Evolutionary conservation across 345 rosid genomes (phyloP).

Genomic region (Eucalyptus pauciflora): DNA sequence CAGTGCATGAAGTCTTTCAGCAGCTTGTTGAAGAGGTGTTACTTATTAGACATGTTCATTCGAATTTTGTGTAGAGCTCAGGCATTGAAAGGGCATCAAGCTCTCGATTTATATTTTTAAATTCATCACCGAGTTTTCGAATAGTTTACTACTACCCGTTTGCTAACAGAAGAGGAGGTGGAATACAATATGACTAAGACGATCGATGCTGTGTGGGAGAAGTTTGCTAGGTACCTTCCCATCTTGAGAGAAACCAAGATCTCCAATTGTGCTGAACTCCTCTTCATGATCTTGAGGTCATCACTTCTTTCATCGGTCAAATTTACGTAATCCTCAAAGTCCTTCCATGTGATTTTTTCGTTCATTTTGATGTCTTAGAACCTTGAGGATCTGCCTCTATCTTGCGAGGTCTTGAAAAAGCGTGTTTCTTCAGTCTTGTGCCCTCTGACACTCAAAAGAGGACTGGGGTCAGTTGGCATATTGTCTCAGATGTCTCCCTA

Average conservation of each 20-base stretch:
- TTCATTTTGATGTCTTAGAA: not conserved
- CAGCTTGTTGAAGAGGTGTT: not conserved
- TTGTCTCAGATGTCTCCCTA: not conserved
- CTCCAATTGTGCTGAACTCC: not conserved
- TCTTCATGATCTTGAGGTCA: not conserved
- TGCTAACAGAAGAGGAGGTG: not conserved
- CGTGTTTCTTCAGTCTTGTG: not conserved
- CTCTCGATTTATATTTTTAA: fast-evolving
- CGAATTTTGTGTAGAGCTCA: not conserved
- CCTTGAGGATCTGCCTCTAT: too few species aligned
- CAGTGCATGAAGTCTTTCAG: not conserved
- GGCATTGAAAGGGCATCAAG: not conserved
- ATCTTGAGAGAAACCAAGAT: too few species aligned
- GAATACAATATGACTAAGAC: not conserved
- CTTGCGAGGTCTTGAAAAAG: not conserved
- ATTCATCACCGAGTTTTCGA: not conserved
- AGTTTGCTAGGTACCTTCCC: too few species aligned
- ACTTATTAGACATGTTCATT: not conserved
- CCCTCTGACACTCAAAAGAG: not conserved
- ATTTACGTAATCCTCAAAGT: not conserved
- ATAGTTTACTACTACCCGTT: not conserved
- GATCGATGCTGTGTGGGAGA: not conserved
- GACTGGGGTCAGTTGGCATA: not conserved
- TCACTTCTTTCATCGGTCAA: not conserved
- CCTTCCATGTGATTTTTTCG: not conserved